Evolutionary conservation across 768 basidiomycete genomes (phyloP), one percentile per base, ranked within the genome.

Genomic region (Lentinula guzmanii): DNA sequence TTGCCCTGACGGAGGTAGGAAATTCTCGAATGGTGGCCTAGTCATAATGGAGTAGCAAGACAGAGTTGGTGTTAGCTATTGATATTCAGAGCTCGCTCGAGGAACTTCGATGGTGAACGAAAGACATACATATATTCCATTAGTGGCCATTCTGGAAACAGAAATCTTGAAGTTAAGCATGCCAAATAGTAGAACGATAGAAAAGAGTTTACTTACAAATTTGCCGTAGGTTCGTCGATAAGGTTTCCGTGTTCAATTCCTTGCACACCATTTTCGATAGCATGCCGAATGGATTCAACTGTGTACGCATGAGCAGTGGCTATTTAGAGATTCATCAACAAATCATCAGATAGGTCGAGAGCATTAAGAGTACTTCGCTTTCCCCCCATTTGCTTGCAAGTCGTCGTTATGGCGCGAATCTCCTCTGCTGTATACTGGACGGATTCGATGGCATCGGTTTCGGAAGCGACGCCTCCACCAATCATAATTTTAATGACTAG

Each of bases 161-260:
- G 6, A 13, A 9, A 37, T n/a, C 16, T 28, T 9, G 3, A 45
- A 60, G 21, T 33, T 37, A 5, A 15, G 6, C 13, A 52, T 24
- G 9, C 31, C 7, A 16, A 53, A 16, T 28, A 57, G 15, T 5
- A 39, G 37, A 39, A 39, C 34, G 37, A 60, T 11, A 39, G 15
- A 11, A n/a, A 48, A 4, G 10, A 24, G 1, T 16, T 50, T 11
- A 64, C 68, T n/a, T 34, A 70, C 76, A 73, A 62, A 39, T 73
- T 65, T 0, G 77, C 77, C 4, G 78, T 79, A 9, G 70, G 63
- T 7, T 65, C 39, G 54, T 77, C 76, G 13, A 80, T 70, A 9
- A 80, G 67, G 64, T 81, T 80, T 4, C 79, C 79, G 58, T 81
- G 79, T 61, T 81, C 79, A 52, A 81, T 80, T 3, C 77, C 78